These are phyloP conservation scores for Balamuthia mandrillaris DNA, from an alignment of 208 protist genomes.

Conservation along the genomic window DNA sequence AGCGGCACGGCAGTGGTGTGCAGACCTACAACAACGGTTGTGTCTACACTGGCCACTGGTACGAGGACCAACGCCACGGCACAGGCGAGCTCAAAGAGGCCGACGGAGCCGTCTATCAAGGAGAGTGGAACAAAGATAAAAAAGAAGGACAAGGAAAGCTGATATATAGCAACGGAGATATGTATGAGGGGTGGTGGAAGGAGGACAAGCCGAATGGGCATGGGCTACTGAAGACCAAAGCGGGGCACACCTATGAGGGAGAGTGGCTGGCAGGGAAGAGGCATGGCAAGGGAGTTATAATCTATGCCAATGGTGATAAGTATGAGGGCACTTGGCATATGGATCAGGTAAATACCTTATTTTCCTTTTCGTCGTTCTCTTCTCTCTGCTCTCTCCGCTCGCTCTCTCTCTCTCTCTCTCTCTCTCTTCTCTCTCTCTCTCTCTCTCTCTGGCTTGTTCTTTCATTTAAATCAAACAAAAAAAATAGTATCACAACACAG, in stretches of 20 bases:
- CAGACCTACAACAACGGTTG: neutral
- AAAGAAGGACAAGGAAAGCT: neutral
- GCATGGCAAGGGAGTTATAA: neutral
- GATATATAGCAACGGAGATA: neutral
- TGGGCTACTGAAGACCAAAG: neutral
- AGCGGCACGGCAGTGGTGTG: neutral
- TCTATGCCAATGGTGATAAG: neutral
- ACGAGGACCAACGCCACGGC: constrained; percentile 18
- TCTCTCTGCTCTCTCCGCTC: neutral
- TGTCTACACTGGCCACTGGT: neutral
- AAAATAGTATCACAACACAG: neutral
- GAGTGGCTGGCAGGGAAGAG: neutral
- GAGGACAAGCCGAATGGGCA: constrained; percentile 18
- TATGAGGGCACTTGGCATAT: neutral
- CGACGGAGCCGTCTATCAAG: neutral
- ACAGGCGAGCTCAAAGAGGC: neutral
- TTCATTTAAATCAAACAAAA: neutral
- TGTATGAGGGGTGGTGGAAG: neutral
- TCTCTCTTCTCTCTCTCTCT: neutral
- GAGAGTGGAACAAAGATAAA: neutral
- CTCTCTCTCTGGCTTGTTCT: neutral
- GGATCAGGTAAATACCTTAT: neutral
- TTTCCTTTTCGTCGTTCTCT: neutral
- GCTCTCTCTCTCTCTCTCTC: neutral
- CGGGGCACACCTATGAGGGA: neutral